A percentile compares a stretch with the other conserved stretches of the same genome.
phyloP scores from a whole-genome alignment of 2,329 filamentous ascomycete genomes.

The Laburnicola sp. region DNA sequence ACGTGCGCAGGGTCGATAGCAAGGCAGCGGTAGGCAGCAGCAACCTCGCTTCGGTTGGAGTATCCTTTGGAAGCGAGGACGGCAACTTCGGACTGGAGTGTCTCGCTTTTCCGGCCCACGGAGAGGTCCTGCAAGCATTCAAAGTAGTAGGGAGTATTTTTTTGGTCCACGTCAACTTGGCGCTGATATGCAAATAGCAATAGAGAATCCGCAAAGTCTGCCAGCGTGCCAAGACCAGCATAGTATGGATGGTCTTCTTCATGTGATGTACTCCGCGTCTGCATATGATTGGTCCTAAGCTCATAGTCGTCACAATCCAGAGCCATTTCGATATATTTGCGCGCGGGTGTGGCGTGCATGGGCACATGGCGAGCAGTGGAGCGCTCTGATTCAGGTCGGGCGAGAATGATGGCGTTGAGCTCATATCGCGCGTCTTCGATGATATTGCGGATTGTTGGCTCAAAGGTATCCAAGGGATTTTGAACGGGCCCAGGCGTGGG shows the following conservation, averaged over 20 bases:
- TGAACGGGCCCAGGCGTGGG: constrained; percentile 29
- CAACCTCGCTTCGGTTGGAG: constrained; percentile 60
- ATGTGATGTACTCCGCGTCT: constrained; percentile 31
- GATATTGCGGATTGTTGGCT: constrained; percentile 25
- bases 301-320: constrained; percentile 45
- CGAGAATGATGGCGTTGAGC: constrained; percentile 56
- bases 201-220: constrained; percentile 65
- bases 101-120: constrained; percentile 57
- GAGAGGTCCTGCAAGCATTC: constrained; percentile 66
- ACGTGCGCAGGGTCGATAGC: constrained; percentile 52
- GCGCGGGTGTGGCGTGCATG: constrained; percentile 41
- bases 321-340: constrained; percentile 44
- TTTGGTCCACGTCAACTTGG: constrained; percentile 60
- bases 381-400: constrained; percentile 38
- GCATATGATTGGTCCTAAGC: constrained; percentile 25
- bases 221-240: constrained; percentile 63
- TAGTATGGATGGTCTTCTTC: constrained; percentile 54
- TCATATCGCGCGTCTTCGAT: constrained; percentile 65
- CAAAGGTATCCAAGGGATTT: constrained; percentile 20
- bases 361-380: constrained; percentile 34
- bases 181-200: constrained; percentile 65
- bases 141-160: constrained; percentile 63
- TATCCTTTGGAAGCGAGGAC: constrained; percentile 62
- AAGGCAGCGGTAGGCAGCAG: constrained; percentile 62
- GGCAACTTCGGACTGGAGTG: constrained; percentile 61